Evolutionary conservation across 2,329 filamentous ascomycete genomes (phyloP), one percentile per base, ranked within the genome.

Genomic region (Aspergillus sp.): DNA sequence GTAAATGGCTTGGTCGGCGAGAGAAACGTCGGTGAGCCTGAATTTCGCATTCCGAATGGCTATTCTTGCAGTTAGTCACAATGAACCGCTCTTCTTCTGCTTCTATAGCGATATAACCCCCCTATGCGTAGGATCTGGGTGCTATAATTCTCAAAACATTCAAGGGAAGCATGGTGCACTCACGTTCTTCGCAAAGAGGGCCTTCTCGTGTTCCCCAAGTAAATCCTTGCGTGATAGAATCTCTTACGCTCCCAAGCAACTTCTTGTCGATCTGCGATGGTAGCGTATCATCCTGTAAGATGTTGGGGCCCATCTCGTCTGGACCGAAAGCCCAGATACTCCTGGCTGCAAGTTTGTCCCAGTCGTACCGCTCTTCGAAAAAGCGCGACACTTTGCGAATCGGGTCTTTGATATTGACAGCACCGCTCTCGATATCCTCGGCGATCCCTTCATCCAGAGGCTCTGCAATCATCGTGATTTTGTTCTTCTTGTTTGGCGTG

Each of bases 251-350:
- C 69, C 88, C 88, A 32, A 99, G 85, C 19, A 93, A 83, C 77
- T 94, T 96, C 79, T 96, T 95, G 80, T 99, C 93, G 62, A 98
- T 91, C 76, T 97, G 93, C 23, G 91, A 91, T 3, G 94, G 93
- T 17, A 99, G 82, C 17, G 95, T 99, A 76, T 99, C 95, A 76
- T 99, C 95, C 77, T 97, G 93, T 53, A 99, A 81, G 66, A 99
- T 95, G 76, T 99, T 99, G 5, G 95, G 92, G 0, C 93, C 91
- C 81, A 88, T 90, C 66, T 99, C 95, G 60, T 98, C 94, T 3
- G 95, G 95, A 2, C 95, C 95, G 78, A 99, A 99, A 1, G 95
- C 95, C 95, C 95, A 99, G 71, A 99, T 96, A 73, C 93, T 97
- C 70, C 95, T 86, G 23, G 91, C 92, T 13, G 95, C 94, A 63